Conservation (phyloP, 1,284 basidiomycete species). For the Tremellales sp. region DNA sequence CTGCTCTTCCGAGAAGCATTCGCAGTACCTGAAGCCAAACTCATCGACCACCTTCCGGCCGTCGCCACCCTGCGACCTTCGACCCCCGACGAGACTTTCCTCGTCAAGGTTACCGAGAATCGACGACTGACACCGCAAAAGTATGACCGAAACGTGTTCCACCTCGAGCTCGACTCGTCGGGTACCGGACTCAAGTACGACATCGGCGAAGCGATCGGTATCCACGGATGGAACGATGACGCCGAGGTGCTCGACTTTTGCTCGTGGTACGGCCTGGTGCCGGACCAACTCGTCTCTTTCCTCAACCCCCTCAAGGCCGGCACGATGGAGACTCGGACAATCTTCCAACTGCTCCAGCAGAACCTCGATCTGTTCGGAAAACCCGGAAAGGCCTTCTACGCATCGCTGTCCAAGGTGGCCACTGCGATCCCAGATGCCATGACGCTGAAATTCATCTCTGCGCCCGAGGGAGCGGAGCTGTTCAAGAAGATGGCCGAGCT, state of each 20-base stretch:
- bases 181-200: slow-evolving; percentile 93
- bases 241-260: slow-evolving; percentile 86
- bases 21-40: slow-evolving; percentile 52
- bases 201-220: slow-evolving; percentile 93
- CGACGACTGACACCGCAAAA: slow-evolving; percentile 87
- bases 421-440: slow-evolving; percentile 69
- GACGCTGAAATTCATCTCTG: slow-evolving; percentile 86
- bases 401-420: slow-evolving; percentile 76
- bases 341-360: slow-evolving; percentile 92
- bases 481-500: slow-evolving; percentile 95
- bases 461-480: slow-evolving; percentile 82
- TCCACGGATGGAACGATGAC: slow-evolving; percentile 97
- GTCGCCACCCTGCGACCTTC: slow-evolving; percentile 78
- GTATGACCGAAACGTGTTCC: slow-evolving; percentile 98
- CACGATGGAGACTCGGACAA: slow-evolving; percentile 72
- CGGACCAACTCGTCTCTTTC: slow-evolving; percentile 75
- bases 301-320: slow-evolving; percentile 57
- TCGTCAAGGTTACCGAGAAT: slow-evolving; percentile 91
- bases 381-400: slow-evolving; percentile 93
- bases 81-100: slow-evolving; percentile 81
- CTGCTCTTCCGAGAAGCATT: slow-evolving; percentile 78
- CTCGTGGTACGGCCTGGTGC: slow-evolving; percentile 83
- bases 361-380: slow-evolving; percentile 95
- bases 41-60: slow-evolving; percentile 43
- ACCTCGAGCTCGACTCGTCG: slow-evolving; percentile 89